phyloP scores from a whole-genome alignment of 345 rosid genomes.

The Excoecaria agallocha region DNA sequence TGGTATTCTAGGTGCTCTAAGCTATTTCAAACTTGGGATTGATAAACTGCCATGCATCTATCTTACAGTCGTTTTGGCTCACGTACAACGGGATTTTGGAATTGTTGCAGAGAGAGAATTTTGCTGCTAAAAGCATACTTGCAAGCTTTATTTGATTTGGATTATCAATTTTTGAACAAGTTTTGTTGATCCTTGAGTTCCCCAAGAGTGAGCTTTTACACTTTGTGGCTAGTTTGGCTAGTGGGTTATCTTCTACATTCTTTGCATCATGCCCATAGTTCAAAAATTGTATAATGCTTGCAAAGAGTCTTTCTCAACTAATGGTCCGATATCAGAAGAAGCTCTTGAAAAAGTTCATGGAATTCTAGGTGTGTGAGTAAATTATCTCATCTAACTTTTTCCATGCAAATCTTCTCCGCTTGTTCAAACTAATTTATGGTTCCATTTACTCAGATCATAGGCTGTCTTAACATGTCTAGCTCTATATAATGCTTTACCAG shows the following conservation, averaged over 20 bases:
- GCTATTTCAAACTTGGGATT: constrained; percentile 11
- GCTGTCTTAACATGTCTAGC: constrained; percentile 5
- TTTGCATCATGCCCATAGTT: constrained; percentile 28
- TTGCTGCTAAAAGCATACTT: constrained; percentile 14
- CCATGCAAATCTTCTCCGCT: background rate
- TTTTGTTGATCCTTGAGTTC: constrained; percentile 1
- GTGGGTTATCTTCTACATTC: constrained; percentile 6
- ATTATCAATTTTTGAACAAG: constrained; percentile 1
- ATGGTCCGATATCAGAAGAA: constrained; percentile 75
- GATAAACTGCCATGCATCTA: constrained; percentile 12
- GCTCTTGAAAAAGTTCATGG: constrained; percentile 62
- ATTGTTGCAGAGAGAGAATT: constrained; percentile 25
- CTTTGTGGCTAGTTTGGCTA: constrained; percentile 3
- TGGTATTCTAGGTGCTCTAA: constrained; percentile 16
- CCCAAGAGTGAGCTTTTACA: background rate
- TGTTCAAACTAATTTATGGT: background rate
- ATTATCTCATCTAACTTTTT: background rate
- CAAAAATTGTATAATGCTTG: constrained; percentile 79
- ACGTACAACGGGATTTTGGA: constrained; percentile 18
- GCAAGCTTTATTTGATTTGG: constrained; percentile 17
- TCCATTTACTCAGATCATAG: background rate
- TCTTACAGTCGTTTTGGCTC: constrained; percentile 19
- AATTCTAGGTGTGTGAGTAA: constrained; percentile 50
- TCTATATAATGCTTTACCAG: constrained; percentile 46
- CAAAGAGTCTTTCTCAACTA: constrained; percentile 60